phyloP scores from a whole-genome alignment of 176 grass and related monocot genomes.

The Bonia amplexicaulis region DNA sequence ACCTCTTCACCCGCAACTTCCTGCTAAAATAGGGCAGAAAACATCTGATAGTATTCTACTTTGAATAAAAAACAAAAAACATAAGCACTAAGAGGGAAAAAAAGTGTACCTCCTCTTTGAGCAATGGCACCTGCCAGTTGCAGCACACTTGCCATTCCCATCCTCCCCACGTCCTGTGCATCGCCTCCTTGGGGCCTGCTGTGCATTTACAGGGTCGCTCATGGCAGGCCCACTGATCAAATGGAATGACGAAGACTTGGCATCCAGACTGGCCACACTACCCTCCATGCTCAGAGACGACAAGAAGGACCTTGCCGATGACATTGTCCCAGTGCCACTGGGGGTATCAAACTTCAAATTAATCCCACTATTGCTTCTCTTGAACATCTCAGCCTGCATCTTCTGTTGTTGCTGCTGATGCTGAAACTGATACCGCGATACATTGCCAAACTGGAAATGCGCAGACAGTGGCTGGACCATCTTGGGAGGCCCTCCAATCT shows the following conservation, averaged over 20 bases:
- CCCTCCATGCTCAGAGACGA: slow-evolving; percentile 81
- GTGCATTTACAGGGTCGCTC: slow-evolving; percentile 45
- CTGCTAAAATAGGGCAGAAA: slow-evolving; percentile 21
- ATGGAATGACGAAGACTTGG: slow-evolving; percentile 60
- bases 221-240: slow-evolving; percentile 45
- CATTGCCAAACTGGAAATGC: slow-evolving; percentile 40
- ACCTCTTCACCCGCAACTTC: slow-evolving; percentile 86
- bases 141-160: slow-evolving; percentile 72
- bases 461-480: slow-evolving; percentile 43
- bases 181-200: slow-evolving; percentile 36
- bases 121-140: slow-evolving; percentile 70
- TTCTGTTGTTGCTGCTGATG: slow-evolving; percentile 63
- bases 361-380: slow-evolving; percentile 56
- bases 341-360: slow-evolving; percentile 74
- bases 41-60: slow-evolving; percentile 19
- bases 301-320: slow-evolving; percentile 51
- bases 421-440: slow-evolving; percentile 48
- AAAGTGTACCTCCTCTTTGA: slow-evolving; percentile 75
- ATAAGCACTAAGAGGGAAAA: background rate
- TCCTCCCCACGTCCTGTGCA: slow-evolving; percentile 61
- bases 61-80: slow-evolving; percentile 26
- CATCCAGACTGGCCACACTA: slow-evolving; percentile 61
- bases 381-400: slow-evolving; percentile 71
- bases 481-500: slow-evolving; percentile 28
- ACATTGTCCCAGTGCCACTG: slow-evolving; percentile 40